Evolutionary conservation across 345 rosid species (phyloP), one percentile per base, ranked within the genome.

Genomic region (Populus ilicifolia): DNA sequence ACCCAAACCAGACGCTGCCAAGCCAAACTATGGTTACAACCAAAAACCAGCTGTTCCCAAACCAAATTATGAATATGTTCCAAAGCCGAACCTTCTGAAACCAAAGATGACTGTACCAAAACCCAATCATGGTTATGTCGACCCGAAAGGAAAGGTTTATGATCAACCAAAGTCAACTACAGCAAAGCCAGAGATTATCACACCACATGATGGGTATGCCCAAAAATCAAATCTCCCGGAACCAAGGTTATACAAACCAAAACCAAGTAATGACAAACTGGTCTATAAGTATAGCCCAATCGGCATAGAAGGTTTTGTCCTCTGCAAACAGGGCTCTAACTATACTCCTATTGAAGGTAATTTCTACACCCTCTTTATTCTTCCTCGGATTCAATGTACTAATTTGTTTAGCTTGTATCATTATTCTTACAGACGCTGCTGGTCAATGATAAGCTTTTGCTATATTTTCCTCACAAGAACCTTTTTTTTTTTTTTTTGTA

Each of bases 311-410:
- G 82, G 75, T 14, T 59, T 48, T 25, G 71, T 75, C 12, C 59
- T 69, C 0, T 62, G 82, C 75, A 75, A 70, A 70, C 65, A 71
- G 4, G 79, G 79, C 38, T 70, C 72, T 20, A 41, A 10, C 0
- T 75, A 50, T 44, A 8, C 35, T 35, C 82, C 82, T 18, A 14
- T 79, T 62, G 35, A 69, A 62, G 82, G 78, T 79, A 74, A 67
- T 67, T 5, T n/a, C 29, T 64, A 30, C 35, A 4, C 54, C 13
- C 10, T 2, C 50, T 27, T 35, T 2, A 7, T 36, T 50, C 56
- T 17, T 50, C 7, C 21, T 50, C n/a, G 7, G 14, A 14, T 46
- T 46, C 52, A 16, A 14, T 0, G 18, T 9, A 2, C 4, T 20
- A 18, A 6, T 65, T 62, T 59, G 36, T 56, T 35, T n/a, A 3